phyloP scores from a whole-genome alignment of 495 filamentous ascomycete species.

The Hypoxylon perforatum region DNA sequence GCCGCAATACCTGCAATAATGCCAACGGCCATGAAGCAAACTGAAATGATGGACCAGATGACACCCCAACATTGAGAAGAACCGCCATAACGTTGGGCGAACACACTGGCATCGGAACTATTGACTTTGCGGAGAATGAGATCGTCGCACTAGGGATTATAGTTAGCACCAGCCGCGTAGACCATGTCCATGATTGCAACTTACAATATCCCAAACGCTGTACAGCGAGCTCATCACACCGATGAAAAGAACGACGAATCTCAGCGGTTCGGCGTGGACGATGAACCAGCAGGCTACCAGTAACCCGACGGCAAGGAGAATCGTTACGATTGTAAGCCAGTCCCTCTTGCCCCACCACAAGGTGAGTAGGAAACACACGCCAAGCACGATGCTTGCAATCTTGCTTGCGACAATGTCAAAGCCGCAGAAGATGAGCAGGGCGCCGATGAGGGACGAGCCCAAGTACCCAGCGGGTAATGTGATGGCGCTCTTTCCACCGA shows the following conservation, averaged over 20 bases:
- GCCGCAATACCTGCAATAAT: conserved; percentile 81
- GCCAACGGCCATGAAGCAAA: conserved; percentile 74
- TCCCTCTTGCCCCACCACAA: conserved; percentile 83
- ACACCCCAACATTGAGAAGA: conserved; percentile 86
- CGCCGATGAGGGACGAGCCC: conserved; percentile 79
- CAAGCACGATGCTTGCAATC: conserved; percentile 76
- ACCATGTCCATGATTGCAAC: conserved; percentile 38
- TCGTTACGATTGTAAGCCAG: conserved; percentile 78
- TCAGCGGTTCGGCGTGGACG: conserved; percentile 74
- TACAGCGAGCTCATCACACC: conserved; percentile 83
- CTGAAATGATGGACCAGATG: conserved; percentile 77
- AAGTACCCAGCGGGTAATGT: conserved; percentile 83
- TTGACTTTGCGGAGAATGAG: conserved; percentile 87
- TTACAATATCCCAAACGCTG: conserved; percentile 85
- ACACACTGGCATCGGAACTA: conserved; percentile 81
- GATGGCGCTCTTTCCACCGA: conserved; percentile 76
- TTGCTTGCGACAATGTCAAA: conserved; percentile 85
- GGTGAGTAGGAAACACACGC: conserved; percentile 78
- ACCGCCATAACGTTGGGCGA: conserved; percentile 79
- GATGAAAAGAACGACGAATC: conserved; percentile 83
- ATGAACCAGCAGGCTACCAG: conserved; percentile 85
- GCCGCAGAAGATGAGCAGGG: conserved; percentile 80
- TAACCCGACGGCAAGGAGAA: conserved; percentile 75
- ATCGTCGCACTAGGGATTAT: conserved; percentile 72
- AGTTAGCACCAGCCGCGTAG: conserved; percentile 20